Evolutionary conservation across 495 filamentous ascomycete species (phyloP), one percentile per base, ranked within the genome.

Genomic region (Collariella sp.): DNA sequence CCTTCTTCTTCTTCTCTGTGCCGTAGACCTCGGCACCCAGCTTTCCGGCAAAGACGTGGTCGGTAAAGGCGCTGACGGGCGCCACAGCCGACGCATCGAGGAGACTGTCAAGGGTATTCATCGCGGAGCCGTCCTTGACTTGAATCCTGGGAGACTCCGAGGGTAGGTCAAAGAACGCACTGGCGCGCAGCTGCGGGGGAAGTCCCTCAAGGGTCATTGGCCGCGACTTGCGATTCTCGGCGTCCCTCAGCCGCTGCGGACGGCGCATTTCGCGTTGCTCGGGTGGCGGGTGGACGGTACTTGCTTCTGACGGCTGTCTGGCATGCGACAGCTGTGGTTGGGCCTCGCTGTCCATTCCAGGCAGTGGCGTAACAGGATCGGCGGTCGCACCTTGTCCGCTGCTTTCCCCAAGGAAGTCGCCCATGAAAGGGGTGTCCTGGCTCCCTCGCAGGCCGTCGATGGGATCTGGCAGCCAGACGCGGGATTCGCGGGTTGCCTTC

Each of bases 41-140:
- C 44, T 81, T 80, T 13, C 90, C 91, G 26, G 84, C 86, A 55
- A 87, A 87, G 10, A 86, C 85, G 67, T 98, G 93, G 63, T 97
- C 90, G 0, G 89, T 96, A 62, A 96, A 97, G 46, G 93, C 93
- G 40, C 78, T 88, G 40, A 95, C 88, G n/a, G 93, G 93, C 2
- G 94, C 93, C 54, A 78, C 78, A 3, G 89, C 87, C 5, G 93
- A 95, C n/a, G 93, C 93, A 68, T 96, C 88, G 10, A 98, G 77
- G 41, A 98, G 93, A 62, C 83, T 93, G 52, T 98, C 93, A 9
- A 98, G 76, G 0, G 91, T 96, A 33, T 80, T 85, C 57, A 89
- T 89, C 15, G 91, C 88, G 43, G 91, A 95, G 12, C 85, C 80
- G 36, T 83, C 80, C 65, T 86, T 89, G 23, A 91, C 69, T 55